These are phyloP conservation scores for Drechslerella coelobrocha DNA, from an alignment of 2,329 filamentous ascomycete species.

Conservation along the genomic window DNA sequence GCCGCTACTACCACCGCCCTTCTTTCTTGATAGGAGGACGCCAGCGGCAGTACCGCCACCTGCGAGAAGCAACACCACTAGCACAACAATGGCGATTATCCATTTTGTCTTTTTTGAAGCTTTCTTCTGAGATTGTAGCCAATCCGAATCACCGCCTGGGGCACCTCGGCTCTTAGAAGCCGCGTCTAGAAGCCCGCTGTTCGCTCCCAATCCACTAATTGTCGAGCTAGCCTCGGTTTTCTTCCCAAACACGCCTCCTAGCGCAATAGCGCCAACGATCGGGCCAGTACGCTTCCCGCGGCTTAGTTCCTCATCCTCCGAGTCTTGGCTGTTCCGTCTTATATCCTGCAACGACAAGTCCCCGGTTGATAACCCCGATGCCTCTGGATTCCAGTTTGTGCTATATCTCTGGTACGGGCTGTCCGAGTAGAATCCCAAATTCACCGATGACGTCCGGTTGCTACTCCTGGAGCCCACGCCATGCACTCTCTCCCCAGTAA, in stretches of 20 bases:
- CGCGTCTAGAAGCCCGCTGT: conserved; percentile 29
- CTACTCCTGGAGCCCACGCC: conserved; percentile 37
- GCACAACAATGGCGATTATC: conserved; percentile 69
- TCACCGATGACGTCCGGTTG: conserved; percentile 44
- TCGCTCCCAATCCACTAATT: conserved; percentile 31
- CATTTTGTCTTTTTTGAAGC: conserved; percentile 73
- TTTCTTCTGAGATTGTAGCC: conserved; percentile 67
- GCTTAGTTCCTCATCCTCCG: conserved; percentile 37
- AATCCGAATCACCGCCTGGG: conserved; percentile 60
- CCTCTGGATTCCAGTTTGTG: conserved; percentile 54
- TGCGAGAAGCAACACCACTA: conserved; percentile 74
- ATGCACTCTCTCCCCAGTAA: conserved; percentile 18
- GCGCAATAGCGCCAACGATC: conserved; percentile 17
- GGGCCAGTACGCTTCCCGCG: conserved; percentile 34
- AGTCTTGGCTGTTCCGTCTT: conserved; percentile 47
- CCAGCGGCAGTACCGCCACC: conserved; percentile 74
- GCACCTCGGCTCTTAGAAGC: conserved; percentile 7
- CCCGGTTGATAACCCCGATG: conserved; percentile 37
- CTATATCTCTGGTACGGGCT: conserved; percentile 54
- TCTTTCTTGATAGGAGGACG: conserved; percentile 69
- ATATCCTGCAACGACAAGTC: conserved; percentile 47
- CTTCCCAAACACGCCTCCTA: conserved; percentile 47
- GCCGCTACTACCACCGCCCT: conserved; percentile 55
- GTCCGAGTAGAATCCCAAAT: conserved; percentile 52
- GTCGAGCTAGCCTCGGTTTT: conserved; percentile 37